phyloP scores from a whole-genome alignment of 2,329 filamentous ascomycete species.

The Grosmannia serpens region DNA sequence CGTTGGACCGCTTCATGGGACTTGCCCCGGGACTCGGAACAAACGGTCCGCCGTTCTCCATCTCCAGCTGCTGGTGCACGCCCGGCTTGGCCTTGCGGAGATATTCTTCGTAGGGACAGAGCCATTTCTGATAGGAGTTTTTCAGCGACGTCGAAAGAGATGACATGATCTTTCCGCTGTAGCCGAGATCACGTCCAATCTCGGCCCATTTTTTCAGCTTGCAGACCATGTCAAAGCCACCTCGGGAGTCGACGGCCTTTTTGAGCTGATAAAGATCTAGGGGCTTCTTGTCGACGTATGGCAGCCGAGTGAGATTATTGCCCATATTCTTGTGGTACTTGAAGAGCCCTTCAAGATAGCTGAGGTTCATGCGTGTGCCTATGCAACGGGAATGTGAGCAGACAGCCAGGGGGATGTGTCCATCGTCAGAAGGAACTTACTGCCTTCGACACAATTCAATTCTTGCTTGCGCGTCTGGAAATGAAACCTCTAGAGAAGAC shows the following conservation, averaged over 20 bases:
- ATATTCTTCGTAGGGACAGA: conserved; percentile 94
- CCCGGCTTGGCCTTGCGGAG: conserved; percentile 81
- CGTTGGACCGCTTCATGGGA: conserved; percentile 56
- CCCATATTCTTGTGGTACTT: conserved; percentile 98
- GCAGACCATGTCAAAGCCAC: conserved; percentile 93
- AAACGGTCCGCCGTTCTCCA: conserved; percentile 83
- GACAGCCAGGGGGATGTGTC: background rate
- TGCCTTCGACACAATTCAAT: conserved; percentile 95
- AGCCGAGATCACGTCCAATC: conserved; percentile 89
- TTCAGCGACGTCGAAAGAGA: conserved; percentile 95
- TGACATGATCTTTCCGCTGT: conserved; percentile 99
- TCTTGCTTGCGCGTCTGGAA: conserved; percentile 95
- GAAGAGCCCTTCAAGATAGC: conserved; percentile 85
- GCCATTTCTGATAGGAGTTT: conserved; percentile 95
- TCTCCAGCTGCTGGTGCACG: conserved; percentile 90
- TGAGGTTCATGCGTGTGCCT: conserved; percentile 91
- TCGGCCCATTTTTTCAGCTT: conserved; percentile 99
- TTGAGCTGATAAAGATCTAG: conserved; percentile 92
- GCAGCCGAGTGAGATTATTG: conserved; percentile 83
- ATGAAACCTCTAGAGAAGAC: conserved; percentile 65
- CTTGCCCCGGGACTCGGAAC: conserved; percentile 62
- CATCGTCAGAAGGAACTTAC: conserved; percentile 40
- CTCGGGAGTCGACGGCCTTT: conserved; percentile 88
- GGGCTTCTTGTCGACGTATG: conserved; percentile 94
- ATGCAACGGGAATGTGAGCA: conserved; percentile 22